These are phyloP conservation scores for Mortierella hygrophila DNA, from an alignment of 192 early-diverging fungal species.

Conservation along the genomic window DNA sequence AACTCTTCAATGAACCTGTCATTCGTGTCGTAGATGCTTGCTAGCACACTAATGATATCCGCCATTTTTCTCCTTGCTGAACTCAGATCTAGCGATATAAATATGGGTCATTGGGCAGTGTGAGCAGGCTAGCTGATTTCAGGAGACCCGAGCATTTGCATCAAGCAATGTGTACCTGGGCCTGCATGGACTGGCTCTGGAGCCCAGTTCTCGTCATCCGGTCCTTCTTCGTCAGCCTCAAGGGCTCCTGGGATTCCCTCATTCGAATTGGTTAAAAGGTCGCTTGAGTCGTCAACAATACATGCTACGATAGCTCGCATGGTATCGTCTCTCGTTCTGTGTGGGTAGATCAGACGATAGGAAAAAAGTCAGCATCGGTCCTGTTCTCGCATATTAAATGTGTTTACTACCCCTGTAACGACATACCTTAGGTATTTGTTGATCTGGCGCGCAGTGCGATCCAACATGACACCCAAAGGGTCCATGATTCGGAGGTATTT, in stretches of 20 bases:
- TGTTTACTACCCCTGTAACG: neutral
- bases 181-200: slow-evolving; percentile 74
- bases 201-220: slow-evolving; percentile 69
- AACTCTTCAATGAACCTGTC: slow-evolving; percentile 82
- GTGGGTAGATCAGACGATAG: neutral
- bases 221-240: slow-evolving; percentile 63
- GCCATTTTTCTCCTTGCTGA: slow-evolving; percentile 47
- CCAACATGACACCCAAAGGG: slow-evolving; percentile 74
- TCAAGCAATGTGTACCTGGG: slow-evolving; percentile 34
- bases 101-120: slow-evolving; percentile 12
- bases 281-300: slow-evolving; percentile 72
- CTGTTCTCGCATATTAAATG: neutral
- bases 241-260: slow-evolving; percentile 49
- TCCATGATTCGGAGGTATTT: slow-evolving; percentile 78
- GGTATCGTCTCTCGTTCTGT: slow-evolving; percentile 71
- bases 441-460: slow-evolving; percentile 70
- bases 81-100: slow-evolving; percentile 46
- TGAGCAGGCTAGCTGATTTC: neutral
- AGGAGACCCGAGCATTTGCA: neutral
- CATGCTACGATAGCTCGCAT: slow-evolving; percentile 74
- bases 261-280: slow-evolving; percentile 62
- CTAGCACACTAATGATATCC: slow-evolving; percentile 77
- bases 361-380: neutral
- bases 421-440: slow-evolving; percentile 68
- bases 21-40: slow-evolving; percentile 77